phyloP scores from a whole-genome alignment of 495 filamentous ascomycete species.

The Annulohypoxylon maeteangense region DNA sequence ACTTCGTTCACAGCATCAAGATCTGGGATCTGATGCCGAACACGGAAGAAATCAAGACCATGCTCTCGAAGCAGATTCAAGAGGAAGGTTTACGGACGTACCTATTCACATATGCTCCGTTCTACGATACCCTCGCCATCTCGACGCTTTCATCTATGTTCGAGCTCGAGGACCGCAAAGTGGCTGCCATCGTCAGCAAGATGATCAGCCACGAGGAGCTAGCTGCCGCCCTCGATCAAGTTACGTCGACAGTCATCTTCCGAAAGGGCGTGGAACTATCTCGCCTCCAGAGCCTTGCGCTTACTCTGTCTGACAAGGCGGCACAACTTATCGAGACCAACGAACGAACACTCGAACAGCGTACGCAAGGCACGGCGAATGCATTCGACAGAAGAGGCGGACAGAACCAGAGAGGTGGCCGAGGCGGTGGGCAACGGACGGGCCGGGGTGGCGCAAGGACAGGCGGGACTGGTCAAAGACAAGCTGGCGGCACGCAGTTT shows the following conservation, averaged over 20 bases:
- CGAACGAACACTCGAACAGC: constrained; percentile 94
- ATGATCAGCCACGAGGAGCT: constrained; percentile 99
- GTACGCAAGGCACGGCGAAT: constrained; percentile 93
- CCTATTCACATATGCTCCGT: constrained; percentile 99
- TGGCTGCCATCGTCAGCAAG: constrained; percentile 93
- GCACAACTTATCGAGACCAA: constrained; percentile 95
- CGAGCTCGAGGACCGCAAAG: constrained; percentile 89
- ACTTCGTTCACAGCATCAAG: constrained; percentile 96
- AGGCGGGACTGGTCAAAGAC: constrained; percentile 63
- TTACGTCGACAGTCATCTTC: constrained; percentile 98
- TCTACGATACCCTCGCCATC: constrained; percentile 96
- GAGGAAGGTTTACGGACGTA: constrained; percentile 98
- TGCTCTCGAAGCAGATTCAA: constrained; percentile 97
- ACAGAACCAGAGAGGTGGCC: constrained; percentile 77
- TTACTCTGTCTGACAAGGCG: constrained; percentile 95
- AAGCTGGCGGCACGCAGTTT: constrained; percentile 68
- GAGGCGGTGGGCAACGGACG: constrained; percentile 71
- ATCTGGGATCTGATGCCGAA: constrained; percentile 98
- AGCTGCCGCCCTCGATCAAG: constrained; percentile 94
- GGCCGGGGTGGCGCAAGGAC: constrained; percentile 72
- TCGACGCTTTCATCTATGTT: constrained; percentile 91
- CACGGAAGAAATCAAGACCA: constrained; percentile 89
- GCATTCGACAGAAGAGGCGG: constrained; percentile 91
- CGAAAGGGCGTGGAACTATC: constrained; percentile 98
- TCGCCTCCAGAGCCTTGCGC: constrained; percentile 91